Base-by-base conservation (phyloP, 805 yeast species). In the Metschnikowia corniflorae region DNA sequence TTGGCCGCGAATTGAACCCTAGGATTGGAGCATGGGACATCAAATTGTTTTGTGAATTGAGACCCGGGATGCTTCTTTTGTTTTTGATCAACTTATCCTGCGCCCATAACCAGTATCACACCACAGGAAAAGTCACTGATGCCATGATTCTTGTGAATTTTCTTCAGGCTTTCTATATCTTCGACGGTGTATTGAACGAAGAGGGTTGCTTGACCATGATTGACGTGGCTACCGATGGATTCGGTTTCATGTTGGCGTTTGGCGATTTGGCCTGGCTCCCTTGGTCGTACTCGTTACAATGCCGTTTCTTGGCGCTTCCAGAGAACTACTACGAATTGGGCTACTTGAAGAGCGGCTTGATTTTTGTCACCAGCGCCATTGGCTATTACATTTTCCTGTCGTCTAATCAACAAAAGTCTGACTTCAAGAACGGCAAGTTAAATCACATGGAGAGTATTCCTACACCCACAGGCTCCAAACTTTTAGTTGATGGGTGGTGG, bases 401-500 rank as follows among this genome's bases (percentile, higher is more conserved):
- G 6, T 70, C 97, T 17, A 93, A 93, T 63, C 73, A 75, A 46
- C 93, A 93, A 58, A 93, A 93, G 65, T 78, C 87, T 16, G 73
- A 75, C 21, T 93, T 93, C 70, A 82, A 84, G 62, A 77, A 75
- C 44, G 95, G 96, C 12, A 75, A 82, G 49, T 70, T 88, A 40
- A 61, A 71, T 27, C 79, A 86, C 54, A 65, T 87, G 63, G 73
- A 77, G 44, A 53, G 60, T 34, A 84, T 93, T 41, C 65, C 75
- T 45, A 82, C 97, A 0, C 67, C 73, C 20, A 77, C 83, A 12
- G 95, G 95, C 1, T 82, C 95, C 17, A 84, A 77, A 54, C 71
- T 93, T 46, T 65, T 93, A 29, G 75, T 80, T 37, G 93, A 87
- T 53, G 96, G 97, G 3, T 93, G 97, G 98, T 93, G 98, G 98